Evolutionary conservation across 1,139 yeast species (phyloP).

Genomic region (Yamadazyma oceani): DNA sequence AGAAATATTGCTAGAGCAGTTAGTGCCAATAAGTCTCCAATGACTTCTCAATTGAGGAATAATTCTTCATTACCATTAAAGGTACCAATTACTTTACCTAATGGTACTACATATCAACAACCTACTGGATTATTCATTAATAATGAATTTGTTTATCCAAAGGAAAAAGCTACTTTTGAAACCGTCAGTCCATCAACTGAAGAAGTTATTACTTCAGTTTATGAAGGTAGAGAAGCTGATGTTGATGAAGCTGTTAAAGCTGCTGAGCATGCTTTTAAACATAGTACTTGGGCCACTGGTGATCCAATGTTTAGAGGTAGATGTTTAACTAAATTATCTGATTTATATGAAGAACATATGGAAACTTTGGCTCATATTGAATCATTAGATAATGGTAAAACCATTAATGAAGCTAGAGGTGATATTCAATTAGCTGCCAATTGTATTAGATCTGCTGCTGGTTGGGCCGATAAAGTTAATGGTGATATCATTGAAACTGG

Average conservation of each 20-base stretch:
- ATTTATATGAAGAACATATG: conserved; percentile 56
- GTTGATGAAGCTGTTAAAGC: conserved; percentile 77
- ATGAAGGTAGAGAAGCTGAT: conserved; percentile 66
- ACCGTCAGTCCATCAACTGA: conserved; percentile 70
- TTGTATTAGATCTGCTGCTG: conserved; percentile 73
- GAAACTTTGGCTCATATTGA: conserved; percentile 68
- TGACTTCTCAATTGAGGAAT: conserved; percentile 10
- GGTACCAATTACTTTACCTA: conserved; percentile 57
- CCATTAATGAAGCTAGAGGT: conserved; percentile 50
- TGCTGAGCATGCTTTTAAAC: conserved; percentile 69
- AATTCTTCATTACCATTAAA: conserved; percentile 38
- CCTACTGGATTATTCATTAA: conserved; percentile 81
- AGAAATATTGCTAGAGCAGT: conserved; percentile 2
- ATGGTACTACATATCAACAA: conserved; percentile 55
- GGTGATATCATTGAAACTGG: conserved; percentile 71
- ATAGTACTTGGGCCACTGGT: conserved; percentile 29
- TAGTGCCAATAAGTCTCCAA: conserved; percentile 2
- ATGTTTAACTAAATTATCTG: conserved; percentile 59
- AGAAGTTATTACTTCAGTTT: conserved; percentile 61
- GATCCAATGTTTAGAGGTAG: conserved; percentile 52
- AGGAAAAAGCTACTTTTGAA: conserved; percentile 55
- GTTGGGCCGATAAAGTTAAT: conserved; percentile 78
- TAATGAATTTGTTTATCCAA: conserved; percentile 31
- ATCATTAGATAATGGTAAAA: conserved; percentile 80
- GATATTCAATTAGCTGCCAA: conserved; percentile 66